These are phyloP conservation scores for Penicillium sp. DNA, from an alignment of 2,329 filamentous ascomycete genomes.

Conservation along the genomic window DNA sequence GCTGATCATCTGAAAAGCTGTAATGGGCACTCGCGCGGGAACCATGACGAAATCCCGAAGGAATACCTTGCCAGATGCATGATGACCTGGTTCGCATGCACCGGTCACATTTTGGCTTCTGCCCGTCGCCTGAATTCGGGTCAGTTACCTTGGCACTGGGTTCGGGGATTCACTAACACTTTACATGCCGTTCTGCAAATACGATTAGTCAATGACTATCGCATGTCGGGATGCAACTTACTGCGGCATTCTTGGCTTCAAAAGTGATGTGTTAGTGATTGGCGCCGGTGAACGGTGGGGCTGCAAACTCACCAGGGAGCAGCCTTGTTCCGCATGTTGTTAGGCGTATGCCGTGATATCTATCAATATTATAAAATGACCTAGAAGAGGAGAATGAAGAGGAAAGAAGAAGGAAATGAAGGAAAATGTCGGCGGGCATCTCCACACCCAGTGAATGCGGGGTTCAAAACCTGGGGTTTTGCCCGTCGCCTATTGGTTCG, in stretches of 20 bases:
- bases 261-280: constrained; percentile 4
- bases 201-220: neutral
- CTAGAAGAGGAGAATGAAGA: neutral
- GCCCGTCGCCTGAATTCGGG: constrained; percentile 12
- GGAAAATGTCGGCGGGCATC: constrained; percentile 11
- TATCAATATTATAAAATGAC: neutral
- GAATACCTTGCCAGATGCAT: constrained; percentile 11
- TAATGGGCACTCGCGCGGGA: constrained; percentile 34
- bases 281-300: constrained; percentile 1
- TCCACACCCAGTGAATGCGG: constrained; percentile 7
- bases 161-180: constrained; percentile 11
- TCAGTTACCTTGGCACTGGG: neutral
- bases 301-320: constrained; percentile 14
- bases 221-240: constrained; percentile 4
- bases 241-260: constrained; percentile 19
- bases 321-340: constrained; percentile 15
- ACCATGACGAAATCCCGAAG: constrained; percentile 32
- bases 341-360: neutral
- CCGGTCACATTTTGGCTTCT: constrained; percentile 15
- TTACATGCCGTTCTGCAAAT: constrained; percentile 15
- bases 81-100: constrained; percentile 15
- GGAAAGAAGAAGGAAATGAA: neutral
- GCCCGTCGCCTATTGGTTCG: too few relatives aligned
- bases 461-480: constrained; percentile 7
- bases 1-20: constrained; percentile 33